Conservation (phyloP, 305 asterid species). For the Andrographis paniculata region DNA sequence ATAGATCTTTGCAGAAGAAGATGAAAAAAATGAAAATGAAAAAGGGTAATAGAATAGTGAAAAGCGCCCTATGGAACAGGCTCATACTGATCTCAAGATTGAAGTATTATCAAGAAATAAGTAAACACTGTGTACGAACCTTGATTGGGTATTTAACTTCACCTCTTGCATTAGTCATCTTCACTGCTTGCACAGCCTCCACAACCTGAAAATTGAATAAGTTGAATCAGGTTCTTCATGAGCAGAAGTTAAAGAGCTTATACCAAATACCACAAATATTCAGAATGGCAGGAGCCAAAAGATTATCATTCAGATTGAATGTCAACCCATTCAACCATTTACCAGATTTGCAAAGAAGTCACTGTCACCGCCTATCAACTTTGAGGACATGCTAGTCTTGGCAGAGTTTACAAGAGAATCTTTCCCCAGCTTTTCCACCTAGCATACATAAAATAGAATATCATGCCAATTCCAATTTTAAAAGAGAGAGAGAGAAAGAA, state of each 20-base stretch:
- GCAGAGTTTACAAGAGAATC: slow-evolving; percentile 87
- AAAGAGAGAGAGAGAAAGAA: too few relatives aligned
- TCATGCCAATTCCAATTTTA: slow-evolving; percentile 11
- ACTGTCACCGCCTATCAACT: slow-evolving; percentile 76
- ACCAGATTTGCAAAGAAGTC: slow-evolving; percentile 91
- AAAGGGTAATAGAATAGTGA: background rate
- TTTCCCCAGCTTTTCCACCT: slow-evolving; percentile 94
- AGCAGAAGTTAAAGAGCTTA: background rate
- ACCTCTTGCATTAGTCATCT: slow-evolving; percentile 68
- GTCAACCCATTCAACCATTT: slow-evolving; percentile 22
- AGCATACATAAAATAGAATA: slow-evolving; percentile 7
- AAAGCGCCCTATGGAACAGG: background rate
- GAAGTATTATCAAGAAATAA: slow-evolving; percentile 4
- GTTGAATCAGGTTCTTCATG: background rate
- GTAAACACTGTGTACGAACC: slow-evolving; percentile 25
- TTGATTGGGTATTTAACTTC: slow-evolving; percentile 65
- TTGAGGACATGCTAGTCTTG: slow-evolving; percentile 98
- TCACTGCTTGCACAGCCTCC: slow-evolving; percentile 62
- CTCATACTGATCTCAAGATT: background rate
- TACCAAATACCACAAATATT: too few relatives aligned
- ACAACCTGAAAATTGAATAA: slow-evolving; percentile 47
- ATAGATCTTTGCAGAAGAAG: too few relatives aligned
- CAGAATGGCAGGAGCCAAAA: too few relatives aligned
- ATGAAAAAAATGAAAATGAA: too few relatives aligned
- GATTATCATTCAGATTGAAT: too few relatives aligned